These are phyloP conservation scores for Aspergillus felis DNA, from an alignment of 2,329 filamentous ascomycete genomes.

Conservation along the genomic window DNA sequence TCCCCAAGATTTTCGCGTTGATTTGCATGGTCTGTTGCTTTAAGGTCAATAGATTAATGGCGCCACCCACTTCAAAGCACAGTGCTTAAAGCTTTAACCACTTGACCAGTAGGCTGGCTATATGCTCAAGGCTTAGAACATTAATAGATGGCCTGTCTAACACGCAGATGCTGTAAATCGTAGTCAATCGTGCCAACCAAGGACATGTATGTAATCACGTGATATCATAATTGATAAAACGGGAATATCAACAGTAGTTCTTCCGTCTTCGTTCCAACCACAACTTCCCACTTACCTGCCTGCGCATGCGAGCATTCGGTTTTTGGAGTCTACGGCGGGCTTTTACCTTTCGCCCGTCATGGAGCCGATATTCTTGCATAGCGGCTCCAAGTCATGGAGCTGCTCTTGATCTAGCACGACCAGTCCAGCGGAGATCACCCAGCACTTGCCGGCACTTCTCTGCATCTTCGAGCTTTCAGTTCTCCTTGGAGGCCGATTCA, in stretches of 20 bases:
- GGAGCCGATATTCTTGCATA: conserved; percentile 8
- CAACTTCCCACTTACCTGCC: not conserved
- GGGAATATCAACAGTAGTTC: not conserved
- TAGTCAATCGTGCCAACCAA: not conserved
- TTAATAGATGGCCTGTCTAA: not conserved
- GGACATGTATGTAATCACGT: conserved; percentile 1
- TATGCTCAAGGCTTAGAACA: not conserved
- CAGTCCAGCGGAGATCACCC: not conserved
- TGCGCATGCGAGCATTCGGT: conserved; percentile 31
- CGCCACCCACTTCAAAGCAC: not conserved
- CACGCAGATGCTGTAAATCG: not conserved
- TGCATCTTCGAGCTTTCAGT: conserved; percentile 8
- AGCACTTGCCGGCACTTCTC: conserved; percentile 21
- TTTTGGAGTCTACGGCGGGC: conserved; percentile 23
- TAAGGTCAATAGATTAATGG: not conserved
- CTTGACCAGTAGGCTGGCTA: not conserved
- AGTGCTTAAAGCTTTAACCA: not conserved
- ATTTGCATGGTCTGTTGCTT: not conserved
- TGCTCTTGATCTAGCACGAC: conserved; percentile 6
- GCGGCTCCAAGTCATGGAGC: conserved; percentile 5
- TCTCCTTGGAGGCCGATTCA: conserved; percentile 27
- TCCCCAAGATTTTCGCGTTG: not conserved
- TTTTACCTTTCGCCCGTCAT: conserved; percentile 21
- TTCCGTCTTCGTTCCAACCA: not conserved
- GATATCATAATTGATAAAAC: not conserved